phyloP scores from a whole-genome alignment of 257 asterid species.

The Solanum corneliomulleri region DNA sequence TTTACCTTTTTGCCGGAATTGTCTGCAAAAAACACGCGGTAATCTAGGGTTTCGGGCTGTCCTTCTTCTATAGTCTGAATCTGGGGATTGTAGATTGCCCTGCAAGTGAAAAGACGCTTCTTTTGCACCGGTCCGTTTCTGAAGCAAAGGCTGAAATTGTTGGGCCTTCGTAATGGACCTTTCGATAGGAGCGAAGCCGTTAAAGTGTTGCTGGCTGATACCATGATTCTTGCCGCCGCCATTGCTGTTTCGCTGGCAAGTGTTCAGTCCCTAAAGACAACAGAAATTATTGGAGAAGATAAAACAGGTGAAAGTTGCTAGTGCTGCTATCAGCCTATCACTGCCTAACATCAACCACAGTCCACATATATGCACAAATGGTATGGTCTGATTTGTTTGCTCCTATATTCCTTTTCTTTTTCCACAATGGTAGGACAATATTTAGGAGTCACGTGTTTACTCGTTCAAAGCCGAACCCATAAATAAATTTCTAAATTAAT shows the following conservation, averaged over 20 bases:
- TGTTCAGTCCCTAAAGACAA: not conserved
- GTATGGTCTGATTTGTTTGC: not conserved
- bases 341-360: not conserved
- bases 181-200: slow-evolving; percentile 37
- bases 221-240: slow-evolving; percentile 69
- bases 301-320: not conserved
- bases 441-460: fast-evolving
- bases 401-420: not conserved
- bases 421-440: not conserved
- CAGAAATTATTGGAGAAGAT: not conserved
- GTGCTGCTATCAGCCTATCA: not conserved
- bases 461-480: too few species aligned
- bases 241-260: slow-evolving; percentile 11
- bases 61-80: slow-evolving; percentile 69
- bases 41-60: slow-evolving; percentile 80
- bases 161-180: slow-evolving; percentile 24
- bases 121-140: slow-evolving; percentile 15
- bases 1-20: slow-evolving; percentile 76
- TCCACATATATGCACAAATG: not conserved
- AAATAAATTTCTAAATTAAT: too few species aligned
- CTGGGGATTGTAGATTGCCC: slow-evolving; percentile 69
- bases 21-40: slow-evolving; percentile 75
- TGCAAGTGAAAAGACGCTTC: slow-evolving; percentile 62
- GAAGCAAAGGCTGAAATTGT: slow-evolving; percentile 24
- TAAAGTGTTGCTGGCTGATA: slow-evolving; percentile 43